phyloP scores from a whole-genome alignment of 148 eudicot genomes.

The Fallopia convolvulus region DNA sequence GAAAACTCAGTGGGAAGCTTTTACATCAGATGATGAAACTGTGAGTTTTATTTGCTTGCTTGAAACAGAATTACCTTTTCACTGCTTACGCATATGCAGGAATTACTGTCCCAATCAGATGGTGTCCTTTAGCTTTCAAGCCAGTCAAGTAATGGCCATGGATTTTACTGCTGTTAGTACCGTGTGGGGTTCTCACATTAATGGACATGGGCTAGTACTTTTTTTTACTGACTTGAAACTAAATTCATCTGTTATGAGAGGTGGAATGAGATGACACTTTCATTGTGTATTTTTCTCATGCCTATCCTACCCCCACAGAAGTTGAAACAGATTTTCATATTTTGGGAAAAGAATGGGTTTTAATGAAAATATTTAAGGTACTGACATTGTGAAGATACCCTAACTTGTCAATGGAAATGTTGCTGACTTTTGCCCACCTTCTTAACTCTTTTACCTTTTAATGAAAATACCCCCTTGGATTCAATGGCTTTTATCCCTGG shows the following conservation, averaged over 20 bases:
- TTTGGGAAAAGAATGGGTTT: background rate
- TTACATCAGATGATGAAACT: background rate
- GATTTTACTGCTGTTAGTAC: background rate
- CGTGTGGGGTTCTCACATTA: background rate
- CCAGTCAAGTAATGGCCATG: background rate
- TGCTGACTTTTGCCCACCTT: background rate
- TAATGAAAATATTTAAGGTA: background rate
- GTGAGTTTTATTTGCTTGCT: background rate
- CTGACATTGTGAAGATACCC: background rate
- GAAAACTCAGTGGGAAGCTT: background rate
- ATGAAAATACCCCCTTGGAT: no score
- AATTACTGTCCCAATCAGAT: background rate
- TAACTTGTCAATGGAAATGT: background rate
- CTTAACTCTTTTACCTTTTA: background rate
- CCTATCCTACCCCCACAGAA: no score
- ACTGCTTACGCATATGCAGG: background rate
- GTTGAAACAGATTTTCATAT: background rate
- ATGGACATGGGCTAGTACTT: background rate
- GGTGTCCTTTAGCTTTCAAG: background rate
- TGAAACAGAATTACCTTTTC: background rate
- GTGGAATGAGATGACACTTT: background rate
- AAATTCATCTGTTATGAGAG: background rate
- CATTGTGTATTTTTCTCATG: background rate
- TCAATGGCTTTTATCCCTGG: no score
- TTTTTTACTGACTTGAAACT: background rate